Evolutionary conservation across 345 rosid genomes (phyloP), one percentile per base, ranked within the genome.

Genomic region (Trapa bicornis): DNA sequence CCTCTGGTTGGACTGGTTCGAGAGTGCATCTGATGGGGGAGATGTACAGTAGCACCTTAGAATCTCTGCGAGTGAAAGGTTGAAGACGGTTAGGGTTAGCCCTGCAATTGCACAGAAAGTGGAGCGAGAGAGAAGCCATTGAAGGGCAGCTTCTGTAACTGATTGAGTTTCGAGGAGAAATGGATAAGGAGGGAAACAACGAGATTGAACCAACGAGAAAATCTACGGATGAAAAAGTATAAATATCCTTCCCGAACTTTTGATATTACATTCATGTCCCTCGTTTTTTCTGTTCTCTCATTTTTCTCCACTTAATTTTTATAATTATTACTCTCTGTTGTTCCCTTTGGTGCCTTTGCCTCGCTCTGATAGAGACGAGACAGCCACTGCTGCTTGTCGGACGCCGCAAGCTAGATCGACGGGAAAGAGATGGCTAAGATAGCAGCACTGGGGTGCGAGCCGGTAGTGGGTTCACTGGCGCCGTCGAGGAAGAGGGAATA

Each of bases 401-500:
- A 4, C 53, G 29, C 53, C 17, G 38, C 36, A 45, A 14, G 22
- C 54, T 29, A 33, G 60, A 58, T 29, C 41, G 68, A 42, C 32
- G 68, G 53, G 43, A 45, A 48, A 38, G 69, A 37, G 10, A 89
- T 90, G 97, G 85, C 97, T 73, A 93, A 80, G 82, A 74, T 80
- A 35, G 70, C 84, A 35, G 70, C 84, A 14, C 77, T 91, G 50
- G 97, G 97, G 61, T 78, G 82, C 82, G 98, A 93, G 72, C 85
- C 96, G 52, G 85, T 86, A 78, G 88, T 85, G 72, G 99, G 99
- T 36, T 83, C 96, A 8, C 79, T 89, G 47, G 68, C 78, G 9
- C 84, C 88, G 32, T 83, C 92, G 9, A 88, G 83, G 87, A 88
- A 87, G 78, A 86, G 72, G 63, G 89, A 87, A 17, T 94, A 91